Percentiles rank a stretch among this genome's conserved stretches.
Conservation (phyloP, 2,329 filamentous ascomycete species). For the Microcyclosporella mali region DNA sequence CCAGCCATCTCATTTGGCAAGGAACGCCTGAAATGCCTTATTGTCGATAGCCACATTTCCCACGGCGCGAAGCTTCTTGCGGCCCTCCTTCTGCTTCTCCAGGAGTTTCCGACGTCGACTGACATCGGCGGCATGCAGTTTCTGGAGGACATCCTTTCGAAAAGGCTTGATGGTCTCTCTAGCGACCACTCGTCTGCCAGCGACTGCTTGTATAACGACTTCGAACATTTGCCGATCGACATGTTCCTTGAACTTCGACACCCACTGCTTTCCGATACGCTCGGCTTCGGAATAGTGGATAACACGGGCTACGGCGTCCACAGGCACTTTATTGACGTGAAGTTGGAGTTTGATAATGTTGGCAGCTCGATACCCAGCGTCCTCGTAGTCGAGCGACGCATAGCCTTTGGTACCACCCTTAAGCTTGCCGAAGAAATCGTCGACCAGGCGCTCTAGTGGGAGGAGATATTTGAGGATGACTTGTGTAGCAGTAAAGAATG, state of each 20-base stretch:
- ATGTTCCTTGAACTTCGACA: conserved; percentile 92
- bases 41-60: conserved; percentile 95
- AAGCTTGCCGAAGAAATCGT: conserved; percentile 94
- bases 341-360: conserved; percentile 84
- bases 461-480: conserved; percentile 92
- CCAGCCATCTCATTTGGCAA: conserved; percentile 58
- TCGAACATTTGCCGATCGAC: conserved; percentile 97
- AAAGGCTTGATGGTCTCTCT: conserved; percentile 95
- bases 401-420: conserved; percentile 94
- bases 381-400: conserved; percentile 92
- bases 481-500: conserved; percentile 86
- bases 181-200: conserved; percentile 75
- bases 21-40: conserved; percentile 87
- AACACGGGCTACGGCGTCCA: conserved; percentile 89
- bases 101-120: conserved; percentile 75
- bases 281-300: conserved; percentile 78
- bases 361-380: conserved; percentile 76
- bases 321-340: conserved; percentile 85
- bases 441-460: conserved; percentile 82
- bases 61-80: conserved; percentile 76
- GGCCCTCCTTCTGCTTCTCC: conserved; percentile 93
- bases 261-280: conserved; percentile 77
- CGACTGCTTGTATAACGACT: conserved; percentile 86
- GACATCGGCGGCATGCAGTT: conserved; percentile 87
- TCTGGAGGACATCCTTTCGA: conserved; percentile 87